Base-by-base conservation (phyloP, 768 basidiomycete genomes). In the Mycena sanguinolenta region DNA sequence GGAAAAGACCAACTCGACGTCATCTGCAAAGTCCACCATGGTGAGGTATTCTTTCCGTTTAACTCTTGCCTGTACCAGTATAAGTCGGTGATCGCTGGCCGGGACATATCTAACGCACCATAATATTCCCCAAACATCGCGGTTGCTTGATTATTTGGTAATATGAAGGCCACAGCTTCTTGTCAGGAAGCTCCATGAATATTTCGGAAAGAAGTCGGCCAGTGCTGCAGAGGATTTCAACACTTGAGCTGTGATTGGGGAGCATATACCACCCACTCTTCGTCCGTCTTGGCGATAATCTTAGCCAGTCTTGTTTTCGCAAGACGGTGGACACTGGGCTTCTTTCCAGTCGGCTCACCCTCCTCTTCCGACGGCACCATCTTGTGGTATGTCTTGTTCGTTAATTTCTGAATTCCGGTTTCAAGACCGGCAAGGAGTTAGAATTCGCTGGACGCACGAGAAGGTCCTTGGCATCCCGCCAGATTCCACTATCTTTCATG, bases 1-100 rank as follows among this genome's bases (percentile, higher is more conserved):
- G 9, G 90, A 88, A 81, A 96, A 97, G 28, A 98, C 92, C 49
- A 96, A 87, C 75, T 96, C 95, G 17, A 97, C 92, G 68, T 98
- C 97, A 12, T 88, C 89, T 52, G 92, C 91, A 76, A 97, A 97
- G 28, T 92, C 91, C 5, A 86, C 83, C 7, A 88, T 82, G 2
- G 84, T 87, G 25, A 77, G 75, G 77, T 97, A 98, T 73, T 93
- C 91, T 77, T 95, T 93, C 65, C 89, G 89, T 76, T 94, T 92
- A 72, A 97, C 83, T 58, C 88, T 89, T 88, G 91, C 92, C 96
- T 98, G 74, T 28, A 19, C 72, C 8, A 75, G 65, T 50, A 50
- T 65, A 59, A 69, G 62, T 54, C 42, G 58, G n/a, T 23, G 39
- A 36, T 36, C 53, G 12, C 6, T 9, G 19, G 58, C 32, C n/a